Conservation (phyloP, 306 rosid genomes). For the Pyrus pyrifolia region DNA sequence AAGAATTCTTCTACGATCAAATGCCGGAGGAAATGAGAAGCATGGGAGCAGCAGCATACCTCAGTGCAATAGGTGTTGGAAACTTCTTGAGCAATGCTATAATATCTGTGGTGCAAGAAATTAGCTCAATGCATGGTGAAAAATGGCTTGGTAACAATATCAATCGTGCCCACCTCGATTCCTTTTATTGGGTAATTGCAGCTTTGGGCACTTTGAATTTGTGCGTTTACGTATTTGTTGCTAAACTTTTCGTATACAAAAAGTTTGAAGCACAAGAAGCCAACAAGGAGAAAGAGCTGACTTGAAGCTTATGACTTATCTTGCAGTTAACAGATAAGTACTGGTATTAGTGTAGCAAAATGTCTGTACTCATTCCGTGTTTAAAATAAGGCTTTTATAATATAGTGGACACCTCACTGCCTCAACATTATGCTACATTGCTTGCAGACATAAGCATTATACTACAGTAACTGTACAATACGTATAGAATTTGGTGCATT, state of each 20-base stretch:
- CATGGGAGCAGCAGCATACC: constrained; percentile 69
- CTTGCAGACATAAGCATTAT: too few relatives aligned
- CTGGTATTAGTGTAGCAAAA: too few relatives aligned
- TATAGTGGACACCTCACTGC: too few relatives aligned
- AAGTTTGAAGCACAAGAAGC: constrained; percentile 22
- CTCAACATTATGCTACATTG: too few relatives aligned
- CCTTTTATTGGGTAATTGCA: constrained; percentile 61
- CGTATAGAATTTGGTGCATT: too few relatives aligned
- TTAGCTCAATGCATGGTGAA: constrained; percentile 23
- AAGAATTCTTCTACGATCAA: constrained; percentile 64
- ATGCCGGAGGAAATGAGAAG: constrained; percentile 67
- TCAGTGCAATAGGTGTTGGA: constrained; percentile 53
- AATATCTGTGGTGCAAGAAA: constrained; percentile 29
- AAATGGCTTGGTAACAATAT: constrained; percentile 54
- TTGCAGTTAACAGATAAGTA: too few relatives aligned
- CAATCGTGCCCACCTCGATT: constrained; percentile 57
- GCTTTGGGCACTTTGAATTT: constrained; percentile 44
- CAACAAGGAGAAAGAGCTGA: constrained; percentile 1
- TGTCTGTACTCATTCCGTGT: too few relatives aligned
- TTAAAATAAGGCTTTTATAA: too few relatives aligned
- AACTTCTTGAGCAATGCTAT: constrained; percentile 39
- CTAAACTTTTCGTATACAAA: constrained; percentile 49
- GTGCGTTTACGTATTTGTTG: constrained; percentile 37
- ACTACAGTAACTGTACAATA: too few relatives aligned
- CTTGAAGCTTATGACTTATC: neutral